Percentiles rank a stretch among this genome's conserved stretches.
phyloP scores from a whole-genome alignment of 805 yeast species.

The Blastobotrys robertii region DNA sequence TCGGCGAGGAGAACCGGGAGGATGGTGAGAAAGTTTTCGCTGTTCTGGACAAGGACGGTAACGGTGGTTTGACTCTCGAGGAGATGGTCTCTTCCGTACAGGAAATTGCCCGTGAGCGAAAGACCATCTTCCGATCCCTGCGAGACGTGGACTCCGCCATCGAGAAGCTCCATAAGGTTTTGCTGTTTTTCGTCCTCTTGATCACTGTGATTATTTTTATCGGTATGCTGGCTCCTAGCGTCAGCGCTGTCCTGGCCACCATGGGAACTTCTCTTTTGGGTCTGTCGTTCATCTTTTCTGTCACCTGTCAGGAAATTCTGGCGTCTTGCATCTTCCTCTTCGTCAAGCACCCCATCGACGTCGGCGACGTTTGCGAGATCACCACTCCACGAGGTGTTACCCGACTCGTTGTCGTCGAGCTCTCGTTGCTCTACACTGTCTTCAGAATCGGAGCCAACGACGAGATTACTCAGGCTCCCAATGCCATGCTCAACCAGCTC shows the following conservation, averaged over 20 bases:
- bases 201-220: slow-evolving; percentile 30
- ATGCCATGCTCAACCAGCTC: slow-evolving; percentile 27
- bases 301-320: slow-evolving; percentile 31
- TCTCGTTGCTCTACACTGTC: slow-evolving; percentile 30
- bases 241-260: slow-evolving; percentile 32
- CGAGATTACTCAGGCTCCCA: slow-evolving; percentile 29
- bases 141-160: slow-evolving; percentile 33
- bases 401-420: slow-evolving; percentile 24
- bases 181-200: slow-evolving; percentile 25
- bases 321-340: slow-evolving; percentile 31
- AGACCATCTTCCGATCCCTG: slow-evolving; percentile 28
- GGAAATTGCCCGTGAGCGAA: slow-evolving; percentile 28
- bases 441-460: slow-evolving; percentile 22
- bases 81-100: slow-evolving; percentile 27
- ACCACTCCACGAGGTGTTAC: slow-evolving; percentile 16
- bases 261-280: slow-evolving; percentile 32
- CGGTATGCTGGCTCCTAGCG: slow-evolving; percentile 33
- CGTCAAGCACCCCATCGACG: slow-evolving; percentile 34
- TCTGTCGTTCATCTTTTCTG: slow-evolving; percentile 29
- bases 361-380: slow-evolving; percentile 31
- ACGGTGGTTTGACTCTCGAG: slow-evolving; percentile 28
- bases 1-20: slow-evolving; percentile 23
- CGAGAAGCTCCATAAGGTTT: slow-evolving; percentile 28
- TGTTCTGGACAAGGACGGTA: slow-evolving; percentile 28
- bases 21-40: slow-evolving; percentile 27